Base-by-base conservation (phyloP, 768 basidiomycete species). In the Pluteus cervinus region DNA sequence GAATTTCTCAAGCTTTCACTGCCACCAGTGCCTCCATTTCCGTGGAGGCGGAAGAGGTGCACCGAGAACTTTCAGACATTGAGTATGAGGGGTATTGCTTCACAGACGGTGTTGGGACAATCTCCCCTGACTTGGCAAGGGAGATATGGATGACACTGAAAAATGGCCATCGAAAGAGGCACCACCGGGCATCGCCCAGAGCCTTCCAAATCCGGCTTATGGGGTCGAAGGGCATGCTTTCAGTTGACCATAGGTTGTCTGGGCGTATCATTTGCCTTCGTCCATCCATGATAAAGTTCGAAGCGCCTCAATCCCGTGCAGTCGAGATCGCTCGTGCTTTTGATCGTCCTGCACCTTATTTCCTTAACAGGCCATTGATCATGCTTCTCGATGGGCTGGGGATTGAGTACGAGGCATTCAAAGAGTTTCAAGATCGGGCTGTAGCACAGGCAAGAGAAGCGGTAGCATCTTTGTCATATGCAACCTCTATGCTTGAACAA, bases 1-100 rank as follows among this genome's bases (percentile, higher is more conserved):
- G 85, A 12, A 66, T 86, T 22, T 79, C 81, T 4, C 81, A 79
- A 51, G 81, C 80, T 0, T 87, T 86, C 54, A 85, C 83, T 1
- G 73, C 82, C 1, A 87, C 84, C 0, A 81, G 86, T 43, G 59
- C 66, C 15, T 65, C 75, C 0, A 73, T 76, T 3, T 51, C 75
- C 22, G 55, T 73, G 10, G 45, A 58, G 14, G 49, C 68, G 0
- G 59, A 66, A n/a, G 76, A 83, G 52, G 69, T 81, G 18, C 47
- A 66, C 24, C n/a, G n/a, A n/a, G n/a, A 44, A 2, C 32, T 58
- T 0, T 33, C 42, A 1, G 72, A 76, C 39, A 68, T 69, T 35
- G 42, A 47, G n/a, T 48, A 56, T 1, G 15, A 40, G 29, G 44
- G 52, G 25, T 75, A 69, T 41, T 57, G 61, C 31, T 84, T 83